These are phyloP conservation scores for Epichloe elymi DNA, from an alignment of 2,329 filamentous ascomycete genomes.

Conservation along the genomic window DNA sequence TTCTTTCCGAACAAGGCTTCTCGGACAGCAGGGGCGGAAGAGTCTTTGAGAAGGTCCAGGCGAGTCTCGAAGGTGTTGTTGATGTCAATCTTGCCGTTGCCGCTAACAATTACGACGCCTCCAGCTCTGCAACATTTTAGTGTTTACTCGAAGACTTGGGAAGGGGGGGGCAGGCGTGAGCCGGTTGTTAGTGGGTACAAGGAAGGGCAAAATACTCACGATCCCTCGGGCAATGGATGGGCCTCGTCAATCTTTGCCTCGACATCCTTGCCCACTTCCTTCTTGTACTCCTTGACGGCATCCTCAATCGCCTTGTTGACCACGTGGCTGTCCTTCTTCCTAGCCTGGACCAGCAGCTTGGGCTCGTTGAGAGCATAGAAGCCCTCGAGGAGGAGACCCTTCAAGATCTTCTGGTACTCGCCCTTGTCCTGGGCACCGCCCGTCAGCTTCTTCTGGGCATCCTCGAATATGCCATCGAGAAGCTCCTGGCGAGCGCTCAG, in stretches of 20 bases:
- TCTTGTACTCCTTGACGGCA: conserved; percentile 74
- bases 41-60: conserved; percentile 69
- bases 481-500: conserved; percentile 80
- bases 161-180: background rate
- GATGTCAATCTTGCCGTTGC: conserved; percentile 88
- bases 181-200: background rate
- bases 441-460: conserved; percentile 58
- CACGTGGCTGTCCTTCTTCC: conserved; percentile 65
- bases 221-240: conserved; percentile 65
- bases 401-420: conserved; percentile 65
- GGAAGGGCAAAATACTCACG: conserved; percentile 43
- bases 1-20: conserved; percentile 88
- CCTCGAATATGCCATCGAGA: conserved; percentile 79
- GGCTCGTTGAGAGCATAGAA: conserved; percentile 78
- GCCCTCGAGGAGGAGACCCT: conserved; percentile 76
- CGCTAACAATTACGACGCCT: conserved; percentile 68
- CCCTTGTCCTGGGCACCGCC: conserved; percentile 51
- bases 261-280: conserved; percentile 56
- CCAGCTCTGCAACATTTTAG: conserved; percentile 49
- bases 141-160: background rate
- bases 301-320: conserved; percentile 67
- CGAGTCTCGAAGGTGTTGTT: conserved; percentile 97
- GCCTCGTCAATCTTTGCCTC: conserved; percentile 63
- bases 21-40: conserved; percentile 72
- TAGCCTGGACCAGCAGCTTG: conserved; percentile 58